These are phyloP conservation scores for Isoetes taiwanensis DNA, from an alignment of 75 land plant species.

Conservation along the genomic window DNA sequence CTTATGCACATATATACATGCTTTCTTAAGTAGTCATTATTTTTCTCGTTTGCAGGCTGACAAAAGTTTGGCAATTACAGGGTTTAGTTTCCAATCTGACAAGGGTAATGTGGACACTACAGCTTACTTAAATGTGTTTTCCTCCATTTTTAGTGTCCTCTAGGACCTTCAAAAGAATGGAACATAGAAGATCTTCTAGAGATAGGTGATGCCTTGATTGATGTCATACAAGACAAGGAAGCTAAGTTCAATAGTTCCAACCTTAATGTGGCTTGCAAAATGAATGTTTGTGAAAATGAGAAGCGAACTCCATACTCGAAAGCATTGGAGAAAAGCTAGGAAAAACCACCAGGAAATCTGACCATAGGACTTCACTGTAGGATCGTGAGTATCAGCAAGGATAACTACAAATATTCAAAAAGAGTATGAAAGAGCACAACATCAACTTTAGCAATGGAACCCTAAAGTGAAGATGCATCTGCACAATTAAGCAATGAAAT, in stretches of 20 bases:
- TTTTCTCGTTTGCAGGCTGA: conserved; percentile 7
- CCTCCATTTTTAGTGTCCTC: background rate
- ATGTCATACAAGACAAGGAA: background rate
- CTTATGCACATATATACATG: background rate
- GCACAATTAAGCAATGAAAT: too few species aligned
- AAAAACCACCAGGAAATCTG: conserved; percentile 4
- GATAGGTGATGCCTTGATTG: background rate
- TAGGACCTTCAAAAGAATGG: background rate
- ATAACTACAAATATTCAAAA: too few species aligned
- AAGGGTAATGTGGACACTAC: background rate
- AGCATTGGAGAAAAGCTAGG: background rate
- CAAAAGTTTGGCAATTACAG: background rate
- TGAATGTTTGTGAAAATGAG: background rate
- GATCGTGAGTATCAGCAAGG: too few species aligned
- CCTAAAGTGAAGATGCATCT: too few species aligned
- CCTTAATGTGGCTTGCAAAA: background rate
- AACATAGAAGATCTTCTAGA: background rate
- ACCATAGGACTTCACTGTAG: too few species aligned
- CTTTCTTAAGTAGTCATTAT: too few species aligned
- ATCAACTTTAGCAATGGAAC: too few species aligned
- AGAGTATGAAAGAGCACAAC: too few species aligned
- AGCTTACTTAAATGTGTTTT: conserved; percentile 3
- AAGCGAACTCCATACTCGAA: background rate
- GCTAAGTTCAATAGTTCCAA: conserved; percentile 4
- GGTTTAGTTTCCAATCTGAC: background rate